Base-by-base conservation (phyloP, 2,329 filamentous ascomycete genomes). In the Colletotrichum sp. region DNA sequence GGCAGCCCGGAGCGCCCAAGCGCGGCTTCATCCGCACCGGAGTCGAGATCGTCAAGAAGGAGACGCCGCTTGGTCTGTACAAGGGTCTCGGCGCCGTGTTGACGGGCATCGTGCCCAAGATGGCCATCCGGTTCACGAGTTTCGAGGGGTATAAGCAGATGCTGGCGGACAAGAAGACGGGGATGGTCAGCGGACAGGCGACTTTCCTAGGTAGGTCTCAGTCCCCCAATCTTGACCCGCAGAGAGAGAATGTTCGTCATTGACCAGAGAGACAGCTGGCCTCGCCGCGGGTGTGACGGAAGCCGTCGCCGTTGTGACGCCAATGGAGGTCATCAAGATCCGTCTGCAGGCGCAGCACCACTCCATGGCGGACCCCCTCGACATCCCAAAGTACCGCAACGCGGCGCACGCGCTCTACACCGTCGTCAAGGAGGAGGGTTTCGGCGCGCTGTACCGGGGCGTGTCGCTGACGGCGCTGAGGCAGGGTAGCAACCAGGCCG, bases 271-370 rank as follows among this genome's bases (percentile, higher is more conserved):
- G n/a, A 66, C 68, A 79, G 95, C 97, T 80, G 97, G 97, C 82
- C 93, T 99, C 61, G 92, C 94, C 28, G 97, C 97, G 30, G 97
- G 97, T 86, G 93, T 99, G 21, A 99, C 97, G 24, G 97, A 99
- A 90, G 97, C 97, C 78, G 96, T 99, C 60, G 94, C 95, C 65
- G 95, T 99, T 67, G 97, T 99, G 72, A 98, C 96, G 34, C 97
- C 97, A 7, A 99, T 99, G 97, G 97, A 99, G 88, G 97, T 99
- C 77, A 92, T 99, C 87, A 99, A 99, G 91, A 99, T 99, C 84
- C 94, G 97, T 65, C 92, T 99, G 80, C 97, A 99, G 90, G 96
- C 96, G 6, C 97, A 99, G 87, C 95, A 98, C 88, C 97, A 99
- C 92, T 95, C 93, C 84, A 97, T 99, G 93, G 96, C 97, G 65